Percentiles rank a stretch among this genome's conserved stretches.
phyloP scores from a whole-genome alignment of 2,329 filamentous ascomycete genomes.

The Colletotrichum sp. region DNA sequence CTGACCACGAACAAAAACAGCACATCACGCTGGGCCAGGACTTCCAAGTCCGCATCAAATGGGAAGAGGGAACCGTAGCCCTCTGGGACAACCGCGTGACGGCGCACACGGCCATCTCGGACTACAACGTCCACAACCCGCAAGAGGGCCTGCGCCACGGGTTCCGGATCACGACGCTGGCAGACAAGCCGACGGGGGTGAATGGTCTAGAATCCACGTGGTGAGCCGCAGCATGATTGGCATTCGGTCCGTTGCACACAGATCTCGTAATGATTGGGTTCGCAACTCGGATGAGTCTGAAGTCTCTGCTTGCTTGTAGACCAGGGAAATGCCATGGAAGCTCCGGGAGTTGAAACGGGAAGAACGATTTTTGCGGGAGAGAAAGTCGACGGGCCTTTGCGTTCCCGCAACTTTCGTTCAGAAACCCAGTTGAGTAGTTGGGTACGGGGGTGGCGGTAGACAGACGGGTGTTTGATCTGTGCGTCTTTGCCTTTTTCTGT shows the following conservation, averaged over 20 bases:
- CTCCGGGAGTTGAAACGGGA: not conserved
- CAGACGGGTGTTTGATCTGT: not conserved
- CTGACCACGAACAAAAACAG: constrained; percentile 11
- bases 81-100: constrained; percentile 72
- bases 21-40: constrained; percentile 64
- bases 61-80: constrained; percentile 69
- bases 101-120: constrained; percentile 47
- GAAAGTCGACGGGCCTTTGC: not conserved
- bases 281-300: not conserved
- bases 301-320: not conserved
- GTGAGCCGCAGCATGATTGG: constrained; percentile 23
- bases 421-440: not conserved
- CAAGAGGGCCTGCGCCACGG: constrained; percentile 46
- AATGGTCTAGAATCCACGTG: constrained; percentile 40
- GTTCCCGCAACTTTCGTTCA: not conserved
- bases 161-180: constrained; percentile 44
- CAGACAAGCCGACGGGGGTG: constrained; percentile 41
- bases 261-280: not conserved
- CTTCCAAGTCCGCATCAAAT: constrained; percentile 70
- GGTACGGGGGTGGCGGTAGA: not conserved
- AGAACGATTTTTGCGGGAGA: not conserved
- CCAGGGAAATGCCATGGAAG: not conserved
- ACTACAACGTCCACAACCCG: constrained; percentile 45
- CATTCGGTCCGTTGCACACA: not conserved
- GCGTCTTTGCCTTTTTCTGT: not conserved